Evolutionary conservation across 1,284 basidiomycete genomes (phyloP).

Genomic region (Apiotrichum sp.): DNA sequence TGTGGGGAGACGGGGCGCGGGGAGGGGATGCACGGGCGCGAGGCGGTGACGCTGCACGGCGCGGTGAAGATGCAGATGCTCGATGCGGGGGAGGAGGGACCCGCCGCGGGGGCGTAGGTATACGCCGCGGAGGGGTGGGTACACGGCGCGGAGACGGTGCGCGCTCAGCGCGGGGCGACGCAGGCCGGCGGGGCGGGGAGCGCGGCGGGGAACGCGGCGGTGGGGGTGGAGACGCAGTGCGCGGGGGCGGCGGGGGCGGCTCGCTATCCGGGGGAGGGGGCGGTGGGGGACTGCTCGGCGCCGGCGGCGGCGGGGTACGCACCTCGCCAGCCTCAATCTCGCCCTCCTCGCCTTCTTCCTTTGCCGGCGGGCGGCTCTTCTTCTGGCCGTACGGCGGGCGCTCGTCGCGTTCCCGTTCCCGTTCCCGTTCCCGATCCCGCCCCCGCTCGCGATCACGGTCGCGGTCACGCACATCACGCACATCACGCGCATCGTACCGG

Average conservation of each 20-base stretch:
- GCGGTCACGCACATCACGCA: neutral
- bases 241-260: neutral
- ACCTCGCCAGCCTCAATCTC: slow-evolving; percentile 7
- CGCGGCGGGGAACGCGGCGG: slow-evolving; percentile 17
- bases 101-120: neutral
- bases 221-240: too few species aligned
- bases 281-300: neutral
- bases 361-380: neutral
- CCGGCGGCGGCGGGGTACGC: neutral
- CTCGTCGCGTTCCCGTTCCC: neutral
- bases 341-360: slow-evolving; percentile 6
- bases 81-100: neutral
- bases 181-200: slow-evolving; percentile 38
- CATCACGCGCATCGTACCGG: neutral
- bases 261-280: neutral
- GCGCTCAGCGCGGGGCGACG: neutral
- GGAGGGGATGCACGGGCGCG: too few species aligned
- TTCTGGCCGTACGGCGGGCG: neutral
- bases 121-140: neutral
- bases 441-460: neutral
- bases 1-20: too few species aligned
- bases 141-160: too few species aligned
- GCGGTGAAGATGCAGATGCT: too few species aligned
- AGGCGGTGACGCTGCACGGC: too few species aligned
- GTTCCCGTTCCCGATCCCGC: slow-evolving; percentile 4